phyloP scores from a whole-genome alignment of 768 basidiomycete species.

The Mycena rebaudengoi region DNA sequence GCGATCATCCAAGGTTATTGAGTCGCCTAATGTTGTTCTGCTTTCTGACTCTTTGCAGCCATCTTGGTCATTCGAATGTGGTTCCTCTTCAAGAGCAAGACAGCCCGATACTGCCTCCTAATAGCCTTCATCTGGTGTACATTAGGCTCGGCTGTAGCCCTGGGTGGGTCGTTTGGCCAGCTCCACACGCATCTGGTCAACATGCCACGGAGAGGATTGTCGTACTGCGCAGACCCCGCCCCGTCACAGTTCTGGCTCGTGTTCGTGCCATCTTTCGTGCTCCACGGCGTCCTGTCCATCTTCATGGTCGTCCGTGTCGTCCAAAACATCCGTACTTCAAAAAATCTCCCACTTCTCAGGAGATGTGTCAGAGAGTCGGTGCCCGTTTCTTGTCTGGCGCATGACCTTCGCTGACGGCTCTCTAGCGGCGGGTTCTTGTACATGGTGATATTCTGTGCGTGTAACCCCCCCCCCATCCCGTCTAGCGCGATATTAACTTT shows the following conservation, averaged over 20 bases:
- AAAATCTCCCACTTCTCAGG: slow-evolving; percentile 16
- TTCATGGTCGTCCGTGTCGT: slow-evolving; percentile 23
- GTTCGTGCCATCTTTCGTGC: slow-evolving; percentile 24
- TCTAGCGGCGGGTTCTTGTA: slow-evolving; percentile 25
- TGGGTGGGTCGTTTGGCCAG: slow-evolving; percentile 9
- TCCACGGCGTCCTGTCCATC: slow-evolving; percentile 24
- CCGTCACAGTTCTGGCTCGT: slow-evolving; percentile 27
- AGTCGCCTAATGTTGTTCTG: background rate
- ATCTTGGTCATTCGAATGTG: slow-evolving; percentile 25
- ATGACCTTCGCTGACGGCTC: background rate
- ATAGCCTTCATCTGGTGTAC: slow-evolving; percentile 19
- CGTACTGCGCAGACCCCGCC: slow-evolving; percentile 22
- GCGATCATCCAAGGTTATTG: slow-evolving; percentile 26
- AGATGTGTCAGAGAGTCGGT: slow-evolving; percentile 22
- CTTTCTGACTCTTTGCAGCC: slow-evolving; percentile 1
- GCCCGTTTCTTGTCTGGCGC: background rate
- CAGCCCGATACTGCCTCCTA: slow-evolving; percentile 17
- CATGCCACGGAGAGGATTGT: slow-evolving; percentile 18
- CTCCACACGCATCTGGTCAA: slow-evolving; percentile 22
- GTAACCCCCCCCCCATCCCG: background rate
- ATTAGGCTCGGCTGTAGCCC: slow-evolving; percentile 2
- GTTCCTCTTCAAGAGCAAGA: slow-evolving; percentile 22
- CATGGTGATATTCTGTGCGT: slow-evolving; percentile 27
- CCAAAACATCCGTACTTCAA: slow-evolving; percentile 21
- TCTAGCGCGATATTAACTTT: background rate